Conservation (phyloP, 805 yeast species). For the Saccharomycopsis oosterbeekiorum region DNA sequence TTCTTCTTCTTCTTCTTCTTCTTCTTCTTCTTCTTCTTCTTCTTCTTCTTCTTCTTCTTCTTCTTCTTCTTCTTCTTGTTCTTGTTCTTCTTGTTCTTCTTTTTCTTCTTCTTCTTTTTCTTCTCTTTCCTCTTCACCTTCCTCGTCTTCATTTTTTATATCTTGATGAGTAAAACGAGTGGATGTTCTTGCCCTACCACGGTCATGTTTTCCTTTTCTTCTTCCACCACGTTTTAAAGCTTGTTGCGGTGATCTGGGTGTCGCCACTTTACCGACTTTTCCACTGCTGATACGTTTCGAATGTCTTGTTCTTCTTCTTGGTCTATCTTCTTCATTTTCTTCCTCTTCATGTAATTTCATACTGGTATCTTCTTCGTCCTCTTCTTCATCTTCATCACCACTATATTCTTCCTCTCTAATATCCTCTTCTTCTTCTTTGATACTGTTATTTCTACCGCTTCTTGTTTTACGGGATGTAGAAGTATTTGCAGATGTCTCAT, state of each 20-base stretch:
- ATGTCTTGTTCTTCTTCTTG: neutral
- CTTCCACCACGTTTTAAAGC: neutral
- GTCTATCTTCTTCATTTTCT: neutral
- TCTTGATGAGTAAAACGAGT: constrained; percentile 16
- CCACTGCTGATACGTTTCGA: neutral
- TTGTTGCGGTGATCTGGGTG: neutral
- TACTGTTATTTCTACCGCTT: neutral
- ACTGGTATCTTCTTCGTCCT: constrained; percentile 20
- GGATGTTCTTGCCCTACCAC: constrained; percentile 7
- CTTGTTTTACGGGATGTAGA: neutral
- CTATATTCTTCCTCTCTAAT: neutral
- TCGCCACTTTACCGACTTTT: neutral
- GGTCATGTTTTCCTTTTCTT: constrained; percentile 17
- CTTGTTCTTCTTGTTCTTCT: too few relatives aligned
- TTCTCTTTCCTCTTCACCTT: too few relatives aligned
- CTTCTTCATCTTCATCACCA: constrained; percentile 7
- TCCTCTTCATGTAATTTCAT: constrained; percentile 22
- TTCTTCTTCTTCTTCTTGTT: too few relatives aligned
- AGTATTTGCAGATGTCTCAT: neutral
- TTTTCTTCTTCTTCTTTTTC: too few relatives aligned
- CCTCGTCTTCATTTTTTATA: too few relatives aligned
- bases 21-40: too few relatives aligned
- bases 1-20: too few relatives aligned
- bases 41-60: too few relatives aligned
- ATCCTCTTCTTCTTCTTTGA: neutral